Evolutionary conservation across 1,284 basidiomycete species (phyloP).

Genomic region (Microbotryum saponariae): DNA sequence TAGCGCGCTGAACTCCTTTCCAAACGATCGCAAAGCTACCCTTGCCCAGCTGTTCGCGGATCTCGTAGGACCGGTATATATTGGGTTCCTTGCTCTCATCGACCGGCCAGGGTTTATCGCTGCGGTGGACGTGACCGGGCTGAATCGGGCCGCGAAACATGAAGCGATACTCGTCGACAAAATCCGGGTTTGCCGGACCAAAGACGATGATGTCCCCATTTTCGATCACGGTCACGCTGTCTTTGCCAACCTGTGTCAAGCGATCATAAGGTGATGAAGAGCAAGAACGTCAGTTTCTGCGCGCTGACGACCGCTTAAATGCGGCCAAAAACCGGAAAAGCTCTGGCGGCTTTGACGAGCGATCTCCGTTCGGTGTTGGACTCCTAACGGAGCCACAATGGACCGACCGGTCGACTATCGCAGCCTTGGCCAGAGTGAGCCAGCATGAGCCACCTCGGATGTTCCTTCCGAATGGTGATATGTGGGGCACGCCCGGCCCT

Average conservation of each 20-base stretch:
- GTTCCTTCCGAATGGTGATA: too few species aligned
- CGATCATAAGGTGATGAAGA: not conserved
- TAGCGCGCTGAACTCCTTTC: conserved; percentile 56
- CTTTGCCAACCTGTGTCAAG: conserved; percentile 26
- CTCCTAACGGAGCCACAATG: not conserved
- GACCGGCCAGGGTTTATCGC: conserved; percentile 12
- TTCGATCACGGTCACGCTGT: conserved; percentile 30
- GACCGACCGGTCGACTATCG: not conserved
- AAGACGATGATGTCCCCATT: conserved; percentile 29
- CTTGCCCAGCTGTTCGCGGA: conserved; percentile 51
- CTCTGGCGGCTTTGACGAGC: not conserved
- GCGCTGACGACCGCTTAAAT: not conserved
- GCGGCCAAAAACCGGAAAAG: not conserved
- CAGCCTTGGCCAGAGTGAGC: too few species aligned
- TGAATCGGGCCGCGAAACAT: conserved; percentile 11
- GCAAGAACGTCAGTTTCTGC: not conserved
- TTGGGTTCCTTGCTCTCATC: conserved; percentile 27
- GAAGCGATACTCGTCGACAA: conserved; percentile 29
- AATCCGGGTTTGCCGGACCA: conserved; percentile 20
- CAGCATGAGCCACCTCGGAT: too few species aligned
- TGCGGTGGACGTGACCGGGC: not conserved
- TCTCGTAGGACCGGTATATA: conserved; percentile 31
- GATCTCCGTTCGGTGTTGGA: not conserved
- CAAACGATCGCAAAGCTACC: conserved; percentile 73
- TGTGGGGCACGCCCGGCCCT: too few species aligned